Base-by-base conservation (phyloP, 129 eudicot species). In the Flaveria bidentis region DNA sequence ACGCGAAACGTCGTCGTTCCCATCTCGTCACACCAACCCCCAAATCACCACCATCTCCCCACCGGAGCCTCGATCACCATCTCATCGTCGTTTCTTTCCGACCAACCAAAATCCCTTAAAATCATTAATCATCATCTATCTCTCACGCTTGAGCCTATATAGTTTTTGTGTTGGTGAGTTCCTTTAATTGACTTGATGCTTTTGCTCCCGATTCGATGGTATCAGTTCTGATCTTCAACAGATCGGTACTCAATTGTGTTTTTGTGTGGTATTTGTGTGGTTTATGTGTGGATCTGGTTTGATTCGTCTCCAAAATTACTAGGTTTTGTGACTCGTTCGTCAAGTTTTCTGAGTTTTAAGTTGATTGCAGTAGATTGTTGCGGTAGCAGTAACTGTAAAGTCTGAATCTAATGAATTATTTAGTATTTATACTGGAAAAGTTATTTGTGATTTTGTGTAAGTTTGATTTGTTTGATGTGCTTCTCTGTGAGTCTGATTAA, bases 1-100 rank as follows among this genome's bases (percentile, higher is more conserved):
- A 61, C 42, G 18, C 25, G 1, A 55, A 55, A 77, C 76, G 81
- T 0, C 67, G 67, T 16, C 82, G 78, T 50, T 44, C 10, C 26
- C n/a, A n/a, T 44, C 47, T 26, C 28, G n/a, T 58, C 39, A 9
- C 69, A 68, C 28, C n/a, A 16, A 77, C 81, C 81, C 75, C 69
- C 23, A 55, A 56, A 68, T 69, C 81, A 61, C 78, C 9, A 26
- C 64, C 57, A 5, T 76, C 55, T 52, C 57, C 46, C 11, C 76
- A 26, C 71, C 62, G 46, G 16, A 44, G 25, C 14, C 74, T 67
- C 2, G 23, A 45, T 11, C 46, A 45, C 70, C 61, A 57, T 71
- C 70, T 70, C 76, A 76, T 72, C 82, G 77, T 71, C 82, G 76
- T 78, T 46, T 69, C 62, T 65, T 80, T 73, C 20, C 22, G 51